Base-by-base conservation (phyloP, 2,329 filamentous ascomycete genomes). In the Colletotrichum sp. region DNA sequence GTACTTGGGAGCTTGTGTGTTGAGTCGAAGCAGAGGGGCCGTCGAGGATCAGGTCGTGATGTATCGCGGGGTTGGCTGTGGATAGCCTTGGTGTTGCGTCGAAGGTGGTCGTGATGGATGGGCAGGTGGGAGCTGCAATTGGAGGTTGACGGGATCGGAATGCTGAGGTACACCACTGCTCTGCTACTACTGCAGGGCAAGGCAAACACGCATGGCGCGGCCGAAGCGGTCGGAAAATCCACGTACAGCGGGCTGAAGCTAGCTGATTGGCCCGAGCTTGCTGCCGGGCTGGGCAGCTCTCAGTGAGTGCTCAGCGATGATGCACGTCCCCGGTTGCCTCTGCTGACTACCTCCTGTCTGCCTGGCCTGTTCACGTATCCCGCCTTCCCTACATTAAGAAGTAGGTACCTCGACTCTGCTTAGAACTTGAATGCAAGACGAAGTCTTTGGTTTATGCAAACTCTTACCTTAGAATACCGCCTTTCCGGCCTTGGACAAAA, bases 151-250 rank as follows among this genome's bases (percentile, higher is more conserved):
- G 60, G 66, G 77, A 68, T 77, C 68, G 79, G 82, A 80, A 83
- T 82, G 79, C 78, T 75, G 59, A 55, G 68, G 78, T 78, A 79
- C 80, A 71, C 68, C 68, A 44, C 63, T 77, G 59, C 69, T 28
- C 70, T 71, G 52, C 65, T 72, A 55, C 70, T 78, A 72, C 71
- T 78, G 68, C 67, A 75, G 70, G 72, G 79, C 82, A 84, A 86
- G 85, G 85, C 85, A 86, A 86, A 86, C 85, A 85, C 81, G 80
- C 84, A 84, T 86, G 84, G 84, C 84, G 84, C 81, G 83, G 82
- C 83, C 82, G 75, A 77, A 72, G 75, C 57, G 72, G 74, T 73
- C 67, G 72, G 77, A 71, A 68, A 75, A 75, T 76, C 75, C 75
- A 76, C 66, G 66, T 73, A 76, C 69, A 72, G 68, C 36, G 39